Evolutionary conservation across 78 protist species (phyloP), one percentile per base, ranked within the genome.

Genomic region (Dictyostelium citrinum): DNA sequence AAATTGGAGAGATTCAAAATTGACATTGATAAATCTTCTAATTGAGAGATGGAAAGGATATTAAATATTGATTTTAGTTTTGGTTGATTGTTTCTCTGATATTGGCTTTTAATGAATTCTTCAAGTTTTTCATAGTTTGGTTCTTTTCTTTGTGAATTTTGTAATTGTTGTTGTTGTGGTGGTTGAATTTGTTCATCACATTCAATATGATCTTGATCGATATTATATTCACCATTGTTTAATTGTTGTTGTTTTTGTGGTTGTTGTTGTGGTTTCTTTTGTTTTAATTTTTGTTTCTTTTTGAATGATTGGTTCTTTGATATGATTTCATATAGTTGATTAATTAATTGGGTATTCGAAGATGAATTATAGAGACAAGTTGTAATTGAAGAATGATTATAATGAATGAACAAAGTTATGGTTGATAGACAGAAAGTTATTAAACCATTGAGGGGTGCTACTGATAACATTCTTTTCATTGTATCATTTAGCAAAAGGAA

Each of bases 21-120:
- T n/a, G 85, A 72, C 16, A 17, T 78, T 43, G 85, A 39, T n/a
- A 88, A 41, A 43, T 88, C 80, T 33, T 88, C 93, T n/a, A 88
- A 29, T 88, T 88, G 60, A n/a, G 68, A 39, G 17, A 31, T 45
- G 61, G 84, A 20, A 45, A 88, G 27, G 33, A 78, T 58, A 46
- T 70, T 77, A 46, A 88, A 88, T 11, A 88, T 68, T 86, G 92
- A 86, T 37, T 27, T 35, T 77, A 37, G 8, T 27, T 22, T 20
- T 2, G 39, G 51, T 31, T 49, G 68, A 4, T 14, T 31, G 4
- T 74, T 22, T 39, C 20, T 74, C 41, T 75, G 81, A 12, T 75
- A 22, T n/a, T 41, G 37, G 43, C 1, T 43, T 75, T 75, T n/a
- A n/a, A 41, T 75, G n/a, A 31, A 22, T 84, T 74, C 33, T 43